phyloP scores from a whole-genome alignment of 169 alveolate genomes.

The Eimeria sp. region DNA sequence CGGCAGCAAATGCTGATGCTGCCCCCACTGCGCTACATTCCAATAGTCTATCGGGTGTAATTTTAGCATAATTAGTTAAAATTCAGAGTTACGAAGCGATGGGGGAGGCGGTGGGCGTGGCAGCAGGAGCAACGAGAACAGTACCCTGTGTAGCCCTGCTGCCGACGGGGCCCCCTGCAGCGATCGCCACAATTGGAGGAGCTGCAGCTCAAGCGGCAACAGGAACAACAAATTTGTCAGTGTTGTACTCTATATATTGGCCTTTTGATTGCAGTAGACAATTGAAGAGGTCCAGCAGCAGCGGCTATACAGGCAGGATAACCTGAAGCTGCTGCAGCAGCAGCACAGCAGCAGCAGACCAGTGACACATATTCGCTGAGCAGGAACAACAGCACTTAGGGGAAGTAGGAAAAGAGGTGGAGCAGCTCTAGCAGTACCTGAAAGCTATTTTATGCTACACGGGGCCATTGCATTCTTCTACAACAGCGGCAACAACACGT shows the following conservation, averaged over 20 bases:
- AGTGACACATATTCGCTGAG: neutral
- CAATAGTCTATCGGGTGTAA: neutral
- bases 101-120: constrained; percentile 8
- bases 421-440: neutral
- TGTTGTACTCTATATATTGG: neutral
- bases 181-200: constrained; percentile 1
- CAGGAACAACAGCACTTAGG: neutral
- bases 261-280: constrained; percentile 39
- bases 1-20: constrained; percentile 5
- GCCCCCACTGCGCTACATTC: neutral
- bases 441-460: neutral
- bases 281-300: neutral
- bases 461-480: neutral
- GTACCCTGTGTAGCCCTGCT: constrained; percentile 2
- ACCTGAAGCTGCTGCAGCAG: constrained; percentile 20
- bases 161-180: constrained; percentile 71
- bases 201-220: neutral
- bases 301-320: neutral
- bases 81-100: neutral
- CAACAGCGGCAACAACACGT: neutral
- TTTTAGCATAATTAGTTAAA: neutral
- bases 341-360: constrained; percentile 37
- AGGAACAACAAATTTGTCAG: constrained; percentile 26
- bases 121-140: constrained; percentile 31
- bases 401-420: neutral